Evolutionary conservation across 129 eudicot genomes (phyloP), one percentile per base, ranked within the genome.

Genomic region (Artemisia tridentata): DNA sequence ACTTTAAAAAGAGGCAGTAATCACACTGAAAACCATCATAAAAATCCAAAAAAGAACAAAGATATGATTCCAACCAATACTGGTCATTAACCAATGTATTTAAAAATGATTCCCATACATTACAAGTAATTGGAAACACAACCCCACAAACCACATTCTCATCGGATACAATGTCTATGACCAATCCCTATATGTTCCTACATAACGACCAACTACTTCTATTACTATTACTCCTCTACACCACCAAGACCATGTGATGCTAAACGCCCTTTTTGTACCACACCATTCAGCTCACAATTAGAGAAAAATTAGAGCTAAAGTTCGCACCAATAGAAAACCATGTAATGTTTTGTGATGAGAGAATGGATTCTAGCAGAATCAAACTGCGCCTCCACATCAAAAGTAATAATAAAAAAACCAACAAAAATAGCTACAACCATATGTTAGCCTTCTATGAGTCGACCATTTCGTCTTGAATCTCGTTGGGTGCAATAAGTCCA

Each of bases 401-500:
- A 65, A 67, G 43, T 19, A 76, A 59, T 49, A 62, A 63, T 57
- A 68, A 65, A 50, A 3, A 53, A 72, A 58, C 29, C 48, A 43
- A 84, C 13, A 54, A 48, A 54, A 68, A 49, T 74, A 80, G 65
- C 75, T 64, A 64, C 74, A 72, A 67, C 4, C 52, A 65, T 29
- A 43, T 55, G 41, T 15, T 65, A 38, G 71, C 53, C 51, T 62
- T 61, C 71, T 82, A 95, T 20, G 86, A 86, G 76, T 95, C 99
- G 49, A 85, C 77, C 99, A 90, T 90, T 71, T 95, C 99, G 11
- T 95, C 97, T 78, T 88, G 99, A 57, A 90, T 90, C 85, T 95
- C 99, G 54, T 85, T 95, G 57, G 99, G 99, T 2, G 99, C 96
- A 67, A 95, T 84, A 51, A 95, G 96, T 49, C 99, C 99, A 3